A percentile compares a stretch with the other conserved stretches of the same genome.
phyloP scores from a whole-genome alignment of 2,329 filamentous ascomycete genomes.

The Colletotrichum godetiae region DNA sequence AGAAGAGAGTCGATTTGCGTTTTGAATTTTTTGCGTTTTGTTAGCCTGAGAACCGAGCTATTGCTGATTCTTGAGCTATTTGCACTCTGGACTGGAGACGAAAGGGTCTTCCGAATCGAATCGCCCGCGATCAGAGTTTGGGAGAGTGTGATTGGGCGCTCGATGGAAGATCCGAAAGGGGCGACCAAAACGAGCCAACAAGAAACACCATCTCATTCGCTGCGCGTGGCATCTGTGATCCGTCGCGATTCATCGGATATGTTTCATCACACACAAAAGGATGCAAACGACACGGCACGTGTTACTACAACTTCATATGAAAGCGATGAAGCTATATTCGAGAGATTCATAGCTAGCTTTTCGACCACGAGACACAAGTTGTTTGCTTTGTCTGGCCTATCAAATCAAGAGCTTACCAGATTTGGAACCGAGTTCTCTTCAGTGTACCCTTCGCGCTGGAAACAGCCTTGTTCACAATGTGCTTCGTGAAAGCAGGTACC shows the following conservation, averaged over 20 bases:
- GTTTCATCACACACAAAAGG: constrained; percentile 4
- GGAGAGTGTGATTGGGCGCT: constrained; percentile 21
- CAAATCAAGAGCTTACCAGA: not conserved
- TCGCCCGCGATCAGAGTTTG: constrained; percentile 24
- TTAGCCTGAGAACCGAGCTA: not conserved
- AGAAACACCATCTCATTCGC: not conserved
- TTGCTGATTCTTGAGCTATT: not conserved
- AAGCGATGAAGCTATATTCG: constrained; percentile 37
- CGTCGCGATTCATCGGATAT: constrained; percentile 4
- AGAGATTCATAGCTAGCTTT: constrained; percentile 38
- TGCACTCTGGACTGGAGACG: constrained; percentile 2
- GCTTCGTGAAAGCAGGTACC: not conserved
- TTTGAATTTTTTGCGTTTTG: constrained; percentile 18
- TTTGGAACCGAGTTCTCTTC: not conserved
- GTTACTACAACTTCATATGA: constrained; percentile 18
- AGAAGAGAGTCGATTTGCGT: constrained; percentile 30
- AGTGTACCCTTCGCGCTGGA: not conserved
- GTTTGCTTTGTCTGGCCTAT: constrained; percentile 27
- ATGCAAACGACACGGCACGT: constrained; percentile 24
- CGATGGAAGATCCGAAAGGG: constrained; percentile 34
- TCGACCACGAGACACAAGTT: constrained; percentile 24
- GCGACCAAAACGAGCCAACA: constrained; percentile 20
- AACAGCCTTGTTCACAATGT: constrained; percentile 3
- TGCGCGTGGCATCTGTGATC: not conserved
- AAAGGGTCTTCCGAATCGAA: constrained; percentile 5